A percentile compares a stretch with the other conserved stretches of the same genome.
phyloP scores from a whole-genome alignment of 495 filamentous ascomycete genomes.

The Chaetomidium leptoderma region DNA sequence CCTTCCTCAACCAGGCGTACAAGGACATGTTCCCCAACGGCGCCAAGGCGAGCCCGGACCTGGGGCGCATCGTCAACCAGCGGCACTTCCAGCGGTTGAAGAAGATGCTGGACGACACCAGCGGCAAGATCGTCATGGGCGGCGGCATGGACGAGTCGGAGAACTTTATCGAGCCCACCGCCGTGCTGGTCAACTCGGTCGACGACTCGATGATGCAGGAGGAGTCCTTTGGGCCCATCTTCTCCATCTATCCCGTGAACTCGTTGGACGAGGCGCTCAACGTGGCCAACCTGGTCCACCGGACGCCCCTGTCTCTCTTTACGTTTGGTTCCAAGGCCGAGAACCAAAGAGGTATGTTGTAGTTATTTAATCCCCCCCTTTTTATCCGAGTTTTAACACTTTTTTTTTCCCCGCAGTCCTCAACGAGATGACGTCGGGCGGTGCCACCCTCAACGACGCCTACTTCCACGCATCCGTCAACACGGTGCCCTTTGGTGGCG shows the following conservation, averaged over 20 bases:
- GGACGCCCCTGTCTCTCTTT: slow-evolving; percentile 76
- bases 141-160: slow-evolving; percentile 73
- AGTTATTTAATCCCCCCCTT: neutral
- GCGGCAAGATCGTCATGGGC: slow-evolving; percentile 80
- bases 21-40: slow-evolving; percentile 84
- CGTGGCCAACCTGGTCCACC: slow-evolving; percentile 68
- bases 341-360: slow-evolving; percentile 55
- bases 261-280: slow-evolving; percentile 75
- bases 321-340: slow-evolving; percentile 77
- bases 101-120: slow-evolving; percentile 74
- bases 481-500: slow-evolving; percentile 82
- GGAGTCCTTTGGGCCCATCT: slow-evolving; percentile 87
- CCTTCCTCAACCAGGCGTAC: slow-evolving; percentile 65
- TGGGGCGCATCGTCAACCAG: slow-evolving; percentile 72
- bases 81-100: slow-evolving; percentile 79
- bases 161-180: slow-evolving; percentile 79
- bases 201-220: slow-evolving; percentile 72
- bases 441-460: slow-evolving; percentile 76
- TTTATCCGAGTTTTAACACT: neutral
- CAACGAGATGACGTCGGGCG: slow-evolving; percentile 64
- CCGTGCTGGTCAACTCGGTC: slow-evolving; percentile 68
- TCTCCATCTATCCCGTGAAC: slow-evolving; percentile 70
- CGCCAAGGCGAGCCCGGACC: slow-evolving; percentile 67
- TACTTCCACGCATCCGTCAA: slow-evolving; percentile 74
- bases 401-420: slow-evolving; percentile 47